Base-by-base conservation (phyloP, 805 yeast genomes). In the Novakomyces olei region DNA sequence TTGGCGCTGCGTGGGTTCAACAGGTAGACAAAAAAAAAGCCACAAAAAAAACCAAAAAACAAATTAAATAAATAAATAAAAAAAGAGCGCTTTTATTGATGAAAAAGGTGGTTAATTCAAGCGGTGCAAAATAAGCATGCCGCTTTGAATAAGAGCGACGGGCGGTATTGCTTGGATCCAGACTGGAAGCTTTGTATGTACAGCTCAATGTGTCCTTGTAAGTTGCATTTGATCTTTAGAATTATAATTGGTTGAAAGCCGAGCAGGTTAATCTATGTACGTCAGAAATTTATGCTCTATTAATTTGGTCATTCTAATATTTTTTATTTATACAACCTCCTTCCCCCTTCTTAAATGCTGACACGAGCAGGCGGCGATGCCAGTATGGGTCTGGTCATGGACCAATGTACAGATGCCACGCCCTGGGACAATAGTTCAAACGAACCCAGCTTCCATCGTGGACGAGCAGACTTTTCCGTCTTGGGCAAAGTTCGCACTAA, bases 331-430 rank as follows among this genome's bases (percentile, higher is more conserved):
- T n/a, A n/a, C n/a, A n/a, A n/a, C n/a, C n/a, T n/a, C n/a, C n/a
- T n/a, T n/a, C n/a, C n/a, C n/a, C n/a, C n/a, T n/a, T n/a, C n/a
- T n/a, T n/a, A n/a, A n/a, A n/a, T n/a, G n/a, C n/a, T n/a, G n/a
- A n/a, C n/a, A n/a, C n/a, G 32, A n/a, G 25, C 32, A 4, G 19
- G 32, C 10, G 32, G 32, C 10, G 32, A 29, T 29, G 32, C 32
- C 14, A 29, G 32, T 10, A 29, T 29, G 32, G 32, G 20, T 15
- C 22, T 29, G 19, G 15, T 29, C 12, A 19, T 19, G 10, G 20
- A 10, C 10, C n/a, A 19, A 17, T 7, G 15, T 10, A 19, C 19
- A 29, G 19, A 29, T 12, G 20, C 14, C 5, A 17, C 19, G 12
- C 32, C 32, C 5, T 29, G 32, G 32, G 20, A 29, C 32, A 5